Evolutionary conservation across 75 land plant species (phyloP).

Genomic region (Gnetum montanum): DNA sequence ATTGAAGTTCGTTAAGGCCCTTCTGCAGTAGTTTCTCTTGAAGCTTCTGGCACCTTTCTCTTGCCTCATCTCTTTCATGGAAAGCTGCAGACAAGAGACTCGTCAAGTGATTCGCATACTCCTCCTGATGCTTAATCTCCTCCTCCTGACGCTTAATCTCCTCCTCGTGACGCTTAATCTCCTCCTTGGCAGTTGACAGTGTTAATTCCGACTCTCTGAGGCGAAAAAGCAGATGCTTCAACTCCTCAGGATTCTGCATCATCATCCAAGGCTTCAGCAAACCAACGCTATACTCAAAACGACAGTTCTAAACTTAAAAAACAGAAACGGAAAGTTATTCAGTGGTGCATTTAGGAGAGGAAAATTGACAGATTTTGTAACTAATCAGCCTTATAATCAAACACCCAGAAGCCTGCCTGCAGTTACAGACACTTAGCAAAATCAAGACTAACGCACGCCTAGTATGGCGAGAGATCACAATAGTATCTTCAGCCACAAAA

Average conservation of each 20-base stretch:
- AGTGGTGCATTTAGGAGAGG: no score
- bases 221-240: constrained; percentile 40
- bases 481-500: no score
- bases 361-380: no score
- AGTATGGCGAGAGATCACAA: no score
- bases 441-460: no score
- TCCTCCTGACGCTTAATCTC: constrained; percentile 39
- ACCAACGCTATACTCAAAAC: no score
- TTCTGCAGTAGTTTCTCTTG: constrained; percentile 30
- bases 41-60: constrained; percentile 41
- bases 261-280: no score
- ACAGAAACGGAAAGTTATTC: no score
- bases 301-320: no score
- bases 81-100: constrained; percentile 23
- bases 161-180: constrained; percentile 35
- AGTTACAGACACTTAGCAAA: no score
- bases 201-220: constrained; percentile 47
- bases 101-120: constrained; percentile 34
- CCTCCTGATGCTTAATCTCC: constrained; percentile 34
- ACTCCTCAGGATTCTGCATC: constrained; percentile 52
- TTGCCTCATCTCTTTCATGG: constrained; percentile 71
- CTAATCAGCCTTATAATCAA: no score
- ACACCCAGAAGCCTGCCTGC: no score
- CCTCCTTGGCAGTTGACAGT: constrained; percentile 34
- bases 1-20: background rate